These are phyloP conservation scores for Teratosphaeria pseudoeucalypti DNA, from an alignment of 2,329 filamentous ascomycete species.

Conservation along the genomic window DNA sequence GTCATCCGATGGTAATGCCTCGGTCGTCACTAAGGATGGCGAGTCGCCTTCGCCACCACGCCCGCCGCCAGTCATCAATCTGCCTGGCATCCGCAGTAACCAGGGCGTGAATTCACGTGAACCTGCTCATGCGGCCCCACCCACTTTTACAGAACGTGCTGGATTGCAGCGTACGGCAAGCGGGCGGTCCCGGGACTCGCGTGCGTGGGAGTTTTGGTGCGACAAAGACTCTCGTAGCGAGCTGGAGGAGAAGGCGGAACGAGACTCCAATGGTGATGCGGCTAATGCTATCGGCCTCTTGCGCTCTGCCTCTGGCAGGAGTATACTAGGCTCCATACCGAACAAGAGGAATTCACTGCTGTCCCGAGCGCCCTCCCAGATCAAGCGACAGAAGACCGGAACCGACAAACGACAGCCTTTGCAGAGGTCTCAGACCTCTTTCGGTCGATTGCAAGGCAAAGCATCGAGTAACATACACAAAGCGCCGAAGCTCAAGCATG, in stretches of 20 bases:
- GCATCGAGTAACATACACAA: not conserved
- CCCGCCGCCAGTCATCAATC: conserved; percentile 8
- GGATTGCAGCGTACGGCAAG: conserved; percentile 45
- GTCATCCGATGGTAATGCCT: conserved; percentile 83
- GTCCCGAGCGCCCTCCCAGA: conserved; percentile 10
- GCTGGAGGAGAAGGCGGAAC: conserved; percentile 68
- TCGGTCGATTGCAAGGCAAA: conserved; percentile 21
- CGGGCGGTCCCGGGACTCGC: conserved; percentile 67
- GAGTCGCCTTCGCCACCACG: conserved; percentile 58
- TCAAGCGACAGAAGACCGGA: conserved; percentile 37
- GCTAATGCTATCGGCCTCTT: conserved; percentile 73
- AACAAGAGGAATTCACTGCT: conserved; percentile 53
- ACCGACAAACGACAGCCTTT: conserved; percentile 13
- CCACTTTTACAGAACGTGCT: conserved; percentile 30
- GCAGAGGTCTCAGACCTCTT: conserved; percentile 21
- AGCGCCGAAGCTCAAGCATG: conserved; percentile 18
- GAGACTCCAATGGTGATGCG: conserved; percentile 69
- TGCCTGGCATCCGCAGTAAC: conserved; percentile 18
- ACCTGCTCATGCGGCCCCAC: conserved; percentile 21
- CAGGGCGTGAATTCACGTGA: not conserved
- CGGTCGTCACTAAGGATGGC: conserved; percentile 61
- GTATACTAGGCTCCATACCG: conserved; percentile 41
- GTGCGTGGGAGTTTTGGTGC: conserved; percentile 85
- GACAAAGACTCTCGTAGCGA: conserved; percentile 71
- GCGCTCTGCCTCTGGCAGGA: conserved; percentile 56